Evolutionary conservation across 257 asterid genomes (phyloP), one percentile per base, ranked within the genome.

Genomic region (Fraxinus cuspidata): DNA sequence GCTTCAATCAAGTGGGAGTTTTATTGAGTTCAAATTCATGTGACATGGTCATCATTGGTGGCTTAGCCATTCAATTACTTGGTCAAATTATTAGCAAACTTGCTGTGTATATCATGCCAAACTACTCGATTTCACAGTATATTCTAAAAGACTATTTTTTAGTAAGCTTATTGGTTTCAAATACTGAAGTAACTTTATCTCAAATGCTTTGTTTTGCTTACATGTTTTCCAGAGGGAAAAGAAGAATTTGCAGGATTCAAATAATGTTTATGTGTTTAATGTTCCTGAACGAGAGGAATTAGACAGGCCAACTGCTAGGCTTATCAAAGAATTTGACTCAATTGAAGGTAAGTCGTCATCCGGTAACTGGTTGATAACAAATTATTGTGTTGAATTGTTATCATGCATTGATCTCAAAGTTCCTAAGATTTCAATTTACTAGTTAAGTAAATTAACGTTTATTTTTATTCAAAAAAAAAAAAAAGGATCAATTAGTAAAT

Each of bases 251-350:
- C 99, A 93, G 86, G 97, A 95, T 78, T 68, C 89, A 68, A 88
- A 79, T 85, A 96, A 97, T 72, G 97, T 95, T 65, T 95, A 87
- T 78, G 99, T 93, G 80, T 90, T 86, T 83, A 92, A 90, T 85
- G 99, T 93, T 80, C 91, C 96, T 77, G 99, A 92, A 32, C 88
- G 95, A 58, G 97, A 95, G 84, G 97, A 92, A 79, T 80, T 95
- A 74, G 98, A 92, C 86, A 85, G 96, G 77, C 92, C 97, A 74
- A 95, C 99, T 42, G 99, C 99, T 68, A 89, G 93, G 89, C 90
- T 93, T 69, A 93, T 95, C 82, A 93, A 92, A 89, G 98, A 93
- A 82, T 93, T 95, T 83, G 98, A 90, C 76, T 70, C 73, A 76
- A 76, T 95, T 68, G 89, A 84, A 89, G 97, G 99, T 89, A 78